A percentile compares a stretch with the other conserved stretches of the same genome.
Evolutionary conservation across 1,139 yeast genomes (phyloP).

Genomic region (Yamadazyma sp.): DNA sequence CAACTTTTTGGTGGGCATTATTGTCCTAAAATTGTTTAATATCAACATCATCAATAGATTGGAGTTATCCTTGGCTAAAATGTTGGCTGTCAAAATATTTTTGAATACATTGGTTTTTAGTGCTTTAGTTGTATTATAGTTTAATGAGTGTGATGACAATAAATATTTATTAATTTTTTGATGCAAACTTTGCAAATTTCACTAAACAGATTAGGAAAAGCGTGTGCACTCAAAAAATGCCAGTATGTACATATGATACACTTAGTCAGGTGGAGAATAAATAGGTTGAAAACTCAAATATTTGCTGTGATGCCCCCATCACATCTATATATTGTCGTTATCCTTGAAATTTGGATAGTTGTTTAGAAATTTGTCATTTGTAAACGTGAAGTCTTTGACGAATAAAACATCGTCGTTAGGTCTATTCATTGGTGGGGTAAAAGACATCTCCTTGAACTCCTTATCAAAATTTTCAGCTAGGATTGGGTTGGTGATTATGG

Average conservation of each 20-base stretch:
- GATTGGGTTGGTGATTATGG: slow-evolving; percentile 79
- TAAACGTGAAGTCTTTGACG: slow-evolving; percentile 45
- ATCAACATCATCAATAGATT: slow-evolving; percentile 14
- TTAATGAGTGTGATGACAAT: neutral
- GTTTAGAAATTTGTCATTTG: slow-evolving; percentile 38
- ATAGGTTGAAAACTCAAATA: too few relatives aligned
- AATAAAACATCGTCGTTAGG: slow-evolving; percentile 33
- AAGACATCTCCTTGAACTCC: slow-evolving; percentile 80
- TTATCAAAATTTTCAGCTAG: slow-evolving; percentile 90
- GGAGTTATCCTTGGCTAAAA: slow-evolving; percentile 4
- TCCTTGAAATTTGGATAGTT: slow-evolving; percentile 8
- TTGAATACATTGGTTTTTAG: slow-evolving; percentile 11
- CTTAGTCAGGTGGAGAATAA: neutral
- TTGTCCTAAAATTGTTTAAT: slow-evolving; percentile 17
- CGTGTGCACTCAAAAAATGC: slow-evolving; percentile 1
- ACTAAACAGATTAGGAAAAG: neutral
- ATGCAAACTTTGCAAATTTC: neutral
- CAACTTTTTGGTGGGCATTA: slow-evolving; percentile 7
- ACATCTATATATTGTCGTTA: neutral
- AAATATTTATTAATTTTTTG: neutral
- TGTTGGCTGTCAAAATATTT: slow-evolving; percentile 10
- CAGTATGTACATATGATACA: neutral
- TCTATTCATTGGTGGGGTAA: slow-evolving; percentile 36
- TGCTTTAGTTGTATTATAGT: slow-evolving; percentile 11
- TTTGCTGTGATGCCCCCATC: too few relatives aligned